A percentile compares a stretch with the other conserved stretches of the same genome.
Evolutionary conservation across 768 basidiomycete species (phyloP).

Genomic region (Macrolepiota dolichaula): DNA sequence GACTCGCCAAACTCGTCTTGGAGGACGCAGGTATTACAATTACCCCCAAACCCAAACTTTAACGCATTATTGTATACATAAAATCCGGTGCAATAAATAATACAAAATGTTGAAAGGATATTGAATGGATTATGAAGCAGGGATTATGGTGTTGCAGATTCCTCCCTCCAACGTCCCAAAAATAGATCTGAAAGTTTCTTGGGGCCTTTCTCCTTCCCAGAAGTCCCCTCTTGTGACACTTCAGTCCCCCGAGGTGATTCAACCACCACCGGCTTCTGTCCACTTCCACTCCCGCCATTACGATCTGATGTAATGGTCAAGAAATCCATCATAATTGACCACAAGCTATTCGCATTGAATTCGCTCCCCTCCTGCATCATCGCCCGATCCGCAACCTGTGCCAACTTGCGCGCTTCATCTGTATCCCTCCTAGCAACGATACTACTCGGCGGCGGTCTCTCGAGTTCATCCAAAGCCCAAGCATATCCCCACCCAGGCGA

Average conservation of each 20-base stretch:
- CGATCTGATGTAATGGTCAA: constrained; percentile 53
- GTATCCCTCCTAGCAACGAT: constrained; percentile 91
- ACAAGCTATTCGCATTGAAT: constrained; percentile 69
- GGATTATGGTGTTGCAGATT: not conserved
- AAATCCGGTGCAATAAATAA: not conserved
- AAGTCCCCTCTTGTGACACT: not conserved
- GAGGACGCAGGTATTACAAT: constrained; percentile 48
- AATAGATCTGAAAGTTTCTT: not conserved
- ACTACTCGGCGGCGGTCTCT: constrained; percentile 87
- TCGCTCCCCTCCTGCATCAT: constrained; percentile 53
- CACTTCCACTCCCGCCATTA: constrained; percentile 19
- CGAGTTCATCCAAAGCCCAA: constrained; percentile 79
- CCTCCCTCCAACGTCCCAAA: not conserved
- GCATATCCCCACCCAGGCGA: constrained; percentile 72
- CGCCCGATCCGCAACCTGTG: constrained; percentile 68
- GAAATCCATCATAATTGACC: constrained; percentile 64
- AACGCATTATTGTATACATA: not conserved
- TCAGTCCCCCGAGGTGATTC: not conserved
- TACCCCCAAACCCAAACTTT: constrained; percentile 29
- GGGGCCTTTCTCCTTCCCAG: not conserved
- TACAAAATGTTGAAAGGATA: too few species aligned
- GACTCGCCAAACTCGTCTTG: constrained; percentile 55
- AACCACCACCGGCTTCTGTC: constrained; percentile 5
- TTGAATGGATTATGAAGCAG: too few species aligned
- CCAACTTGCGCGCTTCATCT: constrained; percentile 68